These are phyloP conservation scores for Chamaecrista fasciculata DNA, from an alignment of 306 rosid genomes.

Conservation along the genomic window DNA sequence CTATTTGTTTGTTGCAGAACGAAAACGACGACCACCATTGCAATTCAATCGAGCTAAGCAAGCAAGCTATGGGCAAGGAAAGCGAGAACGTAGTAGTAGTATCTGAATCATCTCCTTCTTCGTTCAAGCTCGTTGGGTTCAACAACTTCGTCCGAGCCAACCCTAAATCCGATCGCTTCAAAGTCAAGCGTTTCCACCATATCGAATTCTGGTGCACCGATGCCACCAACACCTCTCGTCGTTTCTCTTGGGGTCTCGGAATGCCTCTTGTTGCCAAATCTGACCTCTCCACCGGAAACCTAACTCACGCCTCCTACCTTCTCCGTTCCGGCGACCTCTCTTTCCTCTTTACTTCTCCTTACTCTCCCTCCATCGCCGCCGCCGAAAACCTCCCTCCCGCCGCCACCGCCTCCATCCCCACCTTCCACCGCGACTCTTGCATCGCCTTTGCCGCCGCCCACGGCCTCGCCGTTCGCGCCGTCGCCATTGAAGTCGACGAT, in stretches of 20 bases:
- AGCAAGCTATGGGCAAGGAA: constrained; percentile 44
- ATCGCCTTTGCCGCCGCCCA: constrained; percentile 58
- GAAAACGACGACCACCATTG: no score
- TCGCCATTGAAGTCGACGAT: constrained; percentile 71
- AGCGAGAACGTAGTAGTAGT: background rate
- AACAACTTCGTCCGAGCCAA: constrained; percentile 64
- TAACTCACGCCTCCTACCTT: constrained; percentile 77
- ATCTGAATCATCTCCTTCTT: no score
- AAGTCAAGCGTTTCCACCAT: constrained; percentile 73
- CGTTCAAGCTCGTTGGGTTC: constrained; percentile 58
- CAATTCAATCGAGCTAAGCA: no score
- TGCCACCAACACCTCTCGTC: constrained; percentile 71
- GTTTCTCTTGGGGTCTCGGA: constrained; percentile 85
- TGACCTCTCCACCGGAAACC: constrained; percentile 83
- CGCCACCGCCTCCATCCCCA: constrained; percentile 57
- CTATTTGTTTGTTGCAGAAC: no score
- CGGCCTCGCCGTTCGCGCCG: constrained; percentile 81
- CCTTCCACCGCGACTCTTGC: constrained; percentile 49
- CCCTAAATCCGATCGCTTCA: constrained; percentile 73
- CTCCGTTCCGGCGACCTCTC: constrained; percentile 81
- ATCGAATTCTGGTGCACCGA: constrained; percentile 87
- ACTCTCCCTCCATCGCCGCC: constrained; percentile 56
- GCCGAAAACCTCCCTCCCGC: constrained; percentile 5
- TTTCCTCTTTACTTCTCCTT: constrained; percentile 90
- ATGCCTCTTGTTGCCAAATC: constrained; percentile 79